Conservation (phyloP, 2,329 filamentous ascomycete species). For the Penicillium sp. region DNA sequence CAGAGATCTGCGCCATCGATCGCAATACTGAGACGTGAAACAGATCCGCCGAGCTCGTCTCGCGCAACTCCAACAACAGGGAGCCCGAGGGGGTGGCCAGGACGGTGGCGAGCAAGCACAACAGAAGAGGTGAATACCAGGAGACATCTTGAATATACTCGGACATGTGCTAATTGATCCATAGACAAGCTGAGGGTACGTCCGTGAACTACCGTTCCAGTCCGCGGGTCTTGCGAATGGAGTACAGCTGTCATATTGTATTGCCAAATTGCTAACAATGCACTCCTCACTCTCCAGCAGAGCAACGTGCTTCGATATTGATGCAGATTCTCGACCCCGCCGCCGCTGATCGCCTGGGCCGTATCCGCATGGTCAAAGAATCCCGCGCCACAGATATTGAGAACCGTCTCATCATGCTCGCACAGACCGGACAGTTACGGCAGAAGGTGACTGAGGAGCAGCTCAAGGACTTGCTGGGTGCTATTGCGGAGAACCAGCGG, state of each 20-base stretch:
- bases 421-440: conserved; percentile 78
- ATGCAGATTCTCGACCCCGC: conserved; percentile 92
- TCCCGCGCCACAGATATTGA: conserved; percentile 85
- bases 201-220: not conserved
- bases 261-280: conserved; percentile 2
- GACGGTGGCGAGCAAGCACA: conserved; percentile 55
- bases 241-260: not conserved
- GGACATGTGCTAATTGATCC: not conserved
- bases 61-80: conserved; percentile 80
- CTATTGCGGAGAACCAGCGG: conserved; percentile 70
- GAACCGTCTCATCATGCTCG: conserved; percentile 87
- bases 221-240: not conserved
- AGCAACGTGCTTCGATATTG: conserved; percentile 56
- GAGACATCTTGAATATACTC: not conserved
- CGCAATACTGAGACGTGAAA: conserved; percentile 6
- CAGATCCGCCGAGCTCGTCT: conserved; percentile 90
- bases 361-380: conserved; percentile 94
- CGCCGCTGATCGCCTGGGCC: conserved; percentile 85
- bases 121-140: conserved; percentile 56
- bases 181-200: conserved; percentile 36
- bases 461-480: conserved; percentile 84
- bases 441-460: conserved; percentile 87
- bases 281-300: conserved; percentile 20
- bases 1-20: not conserved
- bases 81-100: conserved; percentile 47